Evolutionary conservation across 768 basidiomycete genomes (phyloP).

Genomic region (Amanita subjunquillea): DNA sequence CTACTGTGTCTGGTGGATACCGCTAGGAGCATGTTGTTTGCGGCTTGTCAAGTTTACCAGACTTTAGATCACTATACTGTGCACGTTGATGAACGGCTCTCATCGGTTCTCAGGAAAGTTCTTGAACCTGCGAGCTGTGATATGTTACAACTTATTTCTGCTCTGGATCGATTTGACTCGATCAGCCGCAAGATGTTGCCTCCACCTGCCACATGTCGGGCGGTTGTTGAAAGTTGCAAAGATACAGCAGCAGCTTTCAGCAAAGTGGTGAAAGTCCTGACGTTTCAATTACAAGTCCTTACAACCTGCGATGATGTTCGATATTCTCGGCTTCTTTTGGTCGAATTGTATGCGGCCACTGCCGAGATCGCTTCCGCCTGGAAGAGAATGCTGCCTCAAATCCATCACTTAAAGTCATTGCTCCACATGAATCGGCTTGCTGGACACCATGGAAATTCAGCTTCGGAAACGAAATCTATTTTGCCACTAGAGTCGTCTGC

Average conservation of each 20-base stretch:
- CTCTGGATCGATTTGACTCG: conserved; percentile 86
- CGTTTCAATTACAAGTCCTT: conserved; percentile 71
- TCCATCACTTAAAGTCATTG: conserved; percentile 59
- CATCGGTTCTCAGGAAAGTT: conserved; percentile 72
- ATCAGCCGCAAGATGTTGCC: conserved; percentile 62
- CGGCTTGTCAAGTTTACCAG: conserved; percentile 84
- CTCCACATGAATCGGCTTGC: conserved; percentile 26
- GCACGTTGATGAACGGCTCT: conserved; percentile 75
- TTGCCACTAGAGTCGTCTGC: conserved; percentile 9
- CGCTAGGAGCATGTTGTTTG: conserved; percentile 88
- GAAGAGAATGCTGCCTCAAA: conserved; percentile 63
- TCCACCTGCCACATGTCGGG: conserved; percentile 60
- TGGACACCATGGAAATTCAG: conserved; percentile 8
- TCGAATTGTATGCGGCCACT: conserved; percentile 83
- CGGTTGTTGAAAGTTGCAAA: conserved; percentile 72
- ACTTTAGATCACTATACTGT: conserved; percentile 81
- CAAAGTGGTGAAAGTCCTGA: conserved; percentile 79
- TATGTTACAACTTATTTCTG: conserved; percentile 76
- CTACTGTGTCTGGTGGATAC: conserved; percentile 71
- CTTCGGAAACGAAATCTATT: not conserved
- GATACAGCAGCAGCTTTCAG: conserved; percentile 78
- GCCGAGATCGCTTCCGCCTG: conserved; percentile 85
- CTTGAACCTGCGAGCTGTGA: conserved; percentile 77
- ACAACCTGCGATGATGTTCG: conserved; percentile 72
- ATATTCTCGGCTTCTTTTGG: conserved; percentile 75